phyloP scores from a whole-genome alignment of 345 rosid species.

The Moricandia arvensis region DNA sequence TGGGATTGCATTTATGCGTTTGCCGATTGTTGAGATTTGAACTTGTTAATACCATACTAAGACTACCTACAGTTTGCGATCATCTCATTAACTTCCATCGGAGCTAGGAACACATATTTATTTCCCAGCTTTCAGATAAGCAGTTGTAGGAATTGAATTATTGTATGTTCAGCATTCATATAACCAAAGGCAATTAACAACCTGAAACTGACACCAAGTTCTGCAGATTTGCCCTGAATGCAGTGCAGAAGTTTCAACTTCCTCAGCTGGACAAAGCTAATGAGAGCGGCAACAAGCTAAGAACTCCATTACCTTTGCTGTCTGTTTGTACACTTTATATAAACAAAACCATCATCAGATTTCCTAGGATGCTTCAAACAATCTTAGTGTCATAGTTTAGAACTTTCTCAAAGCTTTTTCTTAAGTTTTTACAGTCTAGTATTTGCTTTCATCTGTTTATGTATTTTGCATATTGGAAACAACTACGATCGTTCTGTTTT shows the following conservation, averaged over 20 bases:
- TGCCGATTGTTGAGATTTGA: neutral
- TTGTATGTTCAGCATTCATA: neutral
- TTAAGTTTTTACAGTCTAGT: neutral
- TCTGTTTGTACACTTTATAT: conserved; percentile 26
- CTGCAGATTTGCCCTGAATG: conserved; percentile 88
- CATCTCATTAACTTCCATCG: neutral
- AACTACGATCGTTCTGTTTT: neutral
- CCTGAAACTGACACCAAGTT: neutral
- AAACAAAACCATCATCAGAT: conserved; percentile 7
- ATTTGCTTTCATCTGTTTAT: neutral
- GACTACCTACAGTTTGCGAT: neutral
- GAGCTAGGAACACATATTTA: neutral
- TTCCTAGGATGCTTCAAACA: conserved; percentile 3
- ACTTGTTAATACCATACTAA: neutral
- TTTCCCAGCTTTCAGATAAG: neutral
- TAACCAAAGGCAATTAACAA: no score
- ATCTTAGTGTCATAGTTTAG: neutral
- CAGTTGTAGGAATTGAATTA: neutral
- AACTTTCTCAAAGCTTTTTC: no score
- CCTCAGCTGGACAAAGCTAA: conserved; percentile 57
- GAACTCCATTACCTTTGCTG: conserved; percentile 28
- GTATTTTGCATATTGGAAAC: neutral
- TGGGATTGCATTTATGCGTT: neutral
- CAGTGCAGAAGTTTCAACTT: conserved; percentile 67
- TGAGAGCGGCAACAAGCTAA: conserved; percentile 22